Evolutionary conservation across 1,284 basidiomycete species (phyloP).

Genomic region (Amylostereum chailletii): DNA sequence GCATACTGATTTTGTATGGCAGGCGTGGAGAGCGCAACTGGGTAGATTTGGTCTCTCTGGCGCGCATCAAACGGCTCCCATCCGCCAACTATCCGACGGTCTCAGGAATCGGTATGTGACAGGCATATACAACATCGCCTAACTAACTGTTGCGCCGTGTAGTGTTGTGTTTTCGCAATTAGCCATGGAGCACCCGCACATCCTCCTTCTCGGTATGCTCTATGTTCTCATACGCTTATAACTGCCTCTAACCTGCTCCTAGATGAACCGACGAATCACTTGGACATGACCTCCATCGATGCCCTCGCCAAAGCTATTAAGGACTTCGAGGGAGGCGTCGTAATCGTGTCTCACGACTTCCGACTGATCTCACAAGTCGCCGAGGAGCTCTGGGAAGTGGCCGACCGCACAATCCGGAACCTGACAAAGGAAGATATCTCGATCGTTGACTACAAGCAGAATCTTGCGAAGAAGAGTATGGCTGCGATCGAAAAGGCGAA

Average conservation of each 20-base stretch:
- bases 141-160: conserved; percentile 11
- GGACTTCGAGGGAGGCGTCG: conserved; percentile 95
- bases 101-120: conserved; percentile 76
- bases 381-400: conserved; percentile 98
- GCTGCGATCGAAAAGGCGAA: conserved; percentile 87
- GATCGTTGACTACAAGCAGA: conserved; percentile 88
- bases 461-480: conserved; percentile 63
- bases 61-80: conserved; percentile 87
- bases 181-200: conserved; percentile 90
- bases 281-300: conserved; percentile 95
- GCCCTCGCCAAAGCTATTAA: conserved; percentile 93
- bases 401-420: conserved; percentile 90
- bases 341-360: conserved; percentile 97
- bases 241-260: conserved; percentile 6
- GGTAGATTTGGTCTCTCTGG: conserved; percentile 96
- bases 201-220: conserved; percentile 68
- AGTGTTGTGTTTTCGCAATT: conserved; percentile 90
- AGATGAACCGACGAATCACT: conserved; percentile 89
- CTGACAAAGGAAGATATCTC: conserved; percentile 83
- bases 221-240: not conserved
- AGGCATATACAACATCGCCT: conserved; percentile 2
- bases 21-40: conserved; percentile 92
- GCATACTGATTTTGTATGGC: conserved; percentile 10
- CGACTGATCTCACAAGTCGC: conserved; percentile 93
- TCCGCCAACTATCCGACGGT: conserved; percentile 93